Base-by-base conservation (phyloP, 495 filamentous ascomycete species). In the Penicillium ochrochloron region DNA sequence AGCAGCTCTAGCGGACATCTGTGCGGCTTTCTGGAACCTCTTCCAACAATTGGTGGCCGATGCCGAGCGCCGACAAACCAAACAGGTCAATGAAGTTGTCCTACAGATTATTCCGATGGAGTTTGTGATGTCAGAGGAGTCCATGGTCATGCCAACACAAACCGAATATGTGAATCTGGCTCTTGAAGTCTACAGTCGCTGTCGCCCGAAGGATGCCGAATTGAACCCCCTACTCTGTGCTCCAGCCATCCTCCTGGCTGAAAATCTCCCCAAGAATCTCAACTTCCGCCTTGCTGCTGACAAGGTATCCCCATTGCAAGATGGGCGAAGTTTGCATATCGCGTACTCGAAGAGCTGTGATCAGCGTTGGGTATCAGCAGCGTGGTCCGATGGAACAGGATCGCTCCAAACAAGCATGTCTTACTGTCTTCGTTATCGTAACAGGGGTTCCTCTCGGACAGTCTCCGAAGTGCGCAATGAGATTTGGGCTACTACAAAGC, bases 321-420 rank as follows among this genome's bases (percentile, higher is more conserved):
- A 96, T 69, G 92, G 93, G 37, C 88, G 85, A 14, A 89, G 89
- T 63, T 85, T 99, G 12, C 96, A 99, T 73, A 77, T 98, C 52
- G 93, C 91, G 9, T 97, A 94, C 71, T 89, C 90, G 0, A 87
- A 88, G 63, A 94, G 91, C 71, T 78, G 88, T 33, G 92, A 95
- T 70, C 88, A 91, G 52, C 85, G 90, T 19, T 99, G 96, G 96
- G 75, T 97, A 51, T 89, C 89, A 1, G 93, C 88, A 5, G 90
- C 91, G n/a, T 99, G 96, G 96, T 92, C 90, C 1, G 93, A 98
- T 75, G 93, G 87, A 67, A 84, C 81, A 27, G 96, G 95, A 0
- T 85, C 80, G 44, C 84, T 91, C 61, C 92, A 96, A 72, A 88
- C 85, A 65, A 90, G 82, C 5, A 88, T 91, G 33, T 91, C 92